Evolutionary conservation across 2,329 filamentous ascomycete species (phyloP), one percentile per base, ranked within the genome.

Genomic region (Byssochlamys sp.): DNA sequence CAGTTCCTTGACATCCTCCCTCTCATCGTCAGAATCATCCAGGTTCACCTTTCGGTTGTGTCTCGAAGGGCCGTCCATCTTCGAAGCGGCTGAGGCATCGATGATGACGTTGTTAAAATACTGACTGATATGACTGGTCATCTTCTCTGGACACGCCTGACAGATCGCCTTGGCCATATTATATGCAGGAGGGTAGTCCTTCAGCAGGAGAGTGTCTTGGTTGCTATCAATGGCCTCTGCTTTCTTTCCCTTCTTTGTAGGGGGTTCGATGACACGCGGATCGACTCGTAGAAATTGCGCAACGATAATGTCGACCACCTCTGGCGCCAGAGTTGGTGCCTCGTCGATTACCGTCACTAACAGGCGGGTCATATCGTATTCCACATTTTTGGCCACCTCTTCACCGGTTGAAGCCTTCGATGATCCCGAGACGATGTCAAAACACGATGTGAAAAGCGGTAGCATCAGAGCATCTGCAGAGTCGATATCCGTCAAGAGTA

Each of bases 61-160:
- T 61, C 75, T 79, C 27, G 66, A 67, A 19, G 62, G 57, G 3
- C 82, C 83, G 61, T 84, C 86, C 56, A 77, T 62, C 63, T 81
- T 76, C 24, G 77, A 78, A 52, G 83, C 80, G 11, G 78, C 83
- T 39, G 86, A 91, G 2, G 91, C 89, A 68, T 96, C 91, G 60
- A 97, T 85, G 58, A 99, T 95, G 55, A 97, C 91, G 57, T 95
- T 91, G 73, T 91, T 95, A 71, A 99, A 99, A 72, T 97, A 99
- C 68, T 95, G 91, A 63, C 90, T 92, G 57, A 97, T 87, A 64
- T 95, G 90, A 60, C 91, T 87, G 1, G 90, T 87, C 92, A 99
- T 96, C 73, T 95, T 95, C 65, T 96, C 92, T 0, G 89, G 85
- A 64, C 87, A 95, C 19, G 83, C 83, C 66, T 91, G 94, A 77